phyloP scores from a whole-genome alignment of 345 rosid species.

The Euphorbia tirucalli region DNA sequence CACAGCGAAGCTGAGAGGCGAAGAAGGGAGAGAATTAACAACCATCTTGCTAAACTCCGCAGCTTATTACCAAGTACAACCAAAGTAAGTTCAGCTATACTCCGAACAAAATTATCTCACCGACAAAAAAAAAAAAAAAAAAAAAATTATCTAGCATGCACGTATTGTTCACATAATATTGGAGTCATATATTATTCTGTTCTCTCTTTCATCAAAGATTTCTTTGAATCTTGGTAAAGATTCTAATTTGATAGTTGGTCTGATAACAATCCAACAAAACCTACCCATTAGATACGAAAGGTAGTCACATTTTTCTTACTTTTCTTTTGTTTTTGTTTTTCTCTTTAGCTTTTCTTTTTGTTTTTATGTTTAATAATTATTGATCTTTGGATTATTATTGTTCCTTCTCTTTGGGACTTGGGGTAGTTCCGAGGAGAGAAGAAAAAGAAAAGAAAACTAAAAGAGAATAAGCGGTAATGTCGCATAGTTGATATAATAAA shows the following conservation, averaged over 20 bases:
- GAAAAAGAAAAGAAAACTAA: slow-evolving; percentile 10
- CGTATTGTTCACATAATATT: background rate
- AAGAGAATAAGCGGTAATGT: slow-evolving; percentile 56
- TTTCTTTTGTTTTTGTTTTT: background rate
- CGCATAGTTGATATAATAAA: slow-evolving; percentile 65
- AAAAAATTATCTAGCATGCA: background rate
- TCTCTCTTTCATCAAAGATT: slow-evolving; percentile 17
- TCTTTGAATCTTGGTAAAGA: slow-evolving; percentile 28
- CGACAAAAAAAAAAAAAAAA: too few species aligned
- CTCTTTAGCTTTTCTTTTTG: background rate
- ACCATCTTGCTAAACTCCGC: slow-evolving; percentile 91
- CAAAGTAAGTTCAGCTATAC: slow-evolving; percentile 98
- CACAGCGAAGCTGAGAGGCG: slow-evolving; percentile 99
- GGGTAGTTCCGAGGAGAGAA: slow-evolving; percentile 47
- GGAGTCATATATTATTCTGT: background rate
- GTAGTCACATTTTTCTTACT: slow-evolving; percentile 26
- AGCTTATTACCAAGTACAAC: slow-evolving; percentile 93
- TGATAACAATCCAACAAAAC: too few species aligned
- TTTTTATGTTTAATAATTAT: slow-evolving; percentile 12
- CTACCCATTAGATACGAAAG: slow-evolving; percentile 24
- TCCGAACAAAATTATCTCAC: too few species aligned
- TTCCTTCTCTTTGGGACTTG: slow-evolving; percentile 22
- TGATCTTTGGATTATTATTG: too few species aligned
- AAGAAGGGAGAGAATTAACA: slow-evolving; percentile 93
- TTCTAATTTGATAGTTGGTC: slow-evolving; percentile 31